Evolutionary conservation across 2,329 filamentous ascomycete species (phyloP).

Genomic region (Periconia sp.): DNA sequence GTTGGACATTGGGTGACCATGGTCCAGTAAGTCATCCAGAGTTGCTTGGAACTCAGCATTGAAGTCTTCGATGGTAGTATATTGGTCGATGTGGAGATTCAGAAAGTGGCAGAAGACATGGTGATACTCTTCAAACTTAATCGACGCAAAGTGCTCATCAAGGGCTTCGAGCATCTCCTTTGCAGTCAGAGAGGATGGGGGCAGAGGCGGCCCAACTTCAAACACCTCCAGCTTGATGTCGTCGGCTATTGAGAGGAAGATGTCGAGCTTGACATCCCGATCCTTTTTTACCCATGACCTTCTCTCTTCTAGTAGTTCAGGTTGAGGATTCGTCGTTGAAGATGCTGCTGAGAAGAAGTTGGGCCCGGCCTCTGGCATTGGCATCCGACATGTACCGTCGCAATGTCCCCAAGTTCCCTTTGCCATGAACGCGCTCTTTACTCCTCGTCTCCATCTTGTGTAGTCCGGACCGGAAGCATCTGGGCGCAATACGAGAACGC

Average conservation of each 20-base stretch:
- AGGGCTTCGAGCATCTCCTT: slow-evolving; percentile 40
- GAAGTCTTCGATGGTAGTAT: slow-evolving; percentile 38
- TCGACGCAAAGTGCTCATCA: slow-evolving; percentile 32
- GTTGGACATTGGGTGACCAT: slow-evolving; percentile 41
- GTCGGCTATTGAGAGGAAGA: slow-evolving; percentile 44
- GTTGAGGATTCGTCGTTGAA: slow-evolving; percentile 31
- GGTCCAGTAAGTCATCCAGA: slow-evolving; percentile 40
- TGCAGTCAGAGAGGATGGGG: slow-evolving; percentile 37
- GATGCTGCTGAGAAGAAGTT: slow-evolving; percentile 24
- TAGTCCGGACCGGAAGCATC: slow-evolving; percentile 39
- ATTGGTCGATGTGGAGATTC: slow-evolving; percentile 45
- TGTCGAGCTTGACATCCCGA: slow-evolving; percentile 43
- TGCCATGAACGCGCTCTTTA: slow-evolving; percentile 36
- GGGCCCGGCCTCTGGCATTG: slow-evolving; percentile 38
- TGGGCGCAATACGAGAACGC: slow-evolving; percentile 30
- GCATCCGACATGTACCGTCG: slow-evolving; percentile 38
- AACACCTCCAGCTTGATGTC: slow-evolving; percentile 47
- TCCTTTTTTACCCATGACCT: slow-evolving; percentile 43
- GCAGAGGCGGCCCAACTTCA: slow-evolving; percentile 40
- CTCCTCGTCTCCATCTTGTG: slow-evolving; percentile 37
- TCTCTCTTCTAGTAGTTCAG: slow-evolving; percentile 40
- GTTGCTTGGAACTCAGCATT: slow-evolving; percentile 40
- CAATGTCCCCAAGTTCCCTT: slow-evolving; percentile 43
- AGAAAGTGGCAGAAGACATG: slow-evolving; percentile 46
- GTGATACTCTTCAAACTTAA: slow-evolving; percentile 44